These are phyloP conservation scores for Penicillium lagena DNA, from an alignment of 495 filamentous ascomycete species.

Conservation along the genomic window DNA sequence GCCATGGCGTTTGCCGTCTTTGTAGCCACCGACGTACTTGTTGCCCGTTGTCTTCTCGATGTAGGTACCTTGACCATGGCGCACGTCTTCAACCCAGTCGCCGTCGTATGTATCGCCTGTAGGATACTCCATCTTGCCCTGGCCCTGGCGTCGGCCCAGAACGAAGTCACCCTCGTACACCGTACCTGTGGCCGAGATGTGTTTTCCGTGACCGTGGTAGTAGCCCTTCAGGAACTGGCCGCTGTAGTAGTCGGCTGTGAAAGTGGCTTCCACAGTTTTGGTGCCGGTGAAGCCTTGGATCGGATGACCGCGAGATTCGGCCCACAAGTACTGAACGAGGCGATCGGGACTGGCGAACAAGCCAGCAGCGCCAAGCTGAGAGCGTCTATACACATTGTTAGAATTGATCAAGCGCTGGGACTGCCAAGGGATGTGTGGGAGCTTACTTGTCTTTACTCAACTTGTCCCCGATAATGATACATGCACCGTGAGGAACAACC, in stretches of 20 bases:
- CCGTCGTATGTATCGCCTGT: conserved; percentile 60
- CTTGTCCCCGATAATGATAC: conserved; percentile 40
- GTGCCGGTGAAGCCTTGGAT: conserved; percentile 37
- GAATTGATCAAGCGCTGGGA: not conserved
- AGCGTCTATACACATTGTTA: conserved; percentile 18
- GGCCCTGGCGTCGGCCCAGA: conserved; percentile 46
- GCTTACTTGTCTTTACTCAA: conserved; percentile 34
- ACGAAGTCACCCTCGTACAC: conserved; percentile 51
- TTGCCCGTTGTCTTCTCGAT: conserved; percentile 55
- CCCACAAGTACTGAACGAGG: conserved; percentile 42
- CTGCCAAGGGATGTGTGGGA: too few relatives aligned
- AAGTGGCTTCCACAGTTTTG: conserved; percentile 40
- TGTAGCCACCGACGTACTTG: conserved; percentile 58
- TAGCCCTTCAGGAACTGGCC: conserved; percentile 43
- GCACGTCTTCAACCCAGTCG: conserved; percentile 48
- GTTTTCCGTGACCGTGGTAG: conserved; percentile 46
- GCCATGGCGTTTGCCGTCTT: conserved; percentile 54
- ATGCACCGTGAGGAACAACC: conserved; percentile 33
- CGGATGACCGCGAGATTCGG: conserved; percentile 36
- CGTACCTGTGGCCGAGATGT: conserved; percentile 47
- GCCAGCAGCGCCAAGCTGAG: conserved; percentile 30
- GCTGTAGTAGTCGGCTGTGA: conserved; percentile 42
- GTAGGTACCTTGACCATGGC: conserved; percentile 53
- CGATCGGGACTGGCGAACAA: conserved; percentile 39
- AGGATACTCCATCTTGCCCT: conserved; percentile 52